Percentiles rank a stretch among this genome's conserved stretches.
Conservation (phyloP, 768 basidiomycete genomes). For the Pseudohyphozyma bogoriensis region DNA sequence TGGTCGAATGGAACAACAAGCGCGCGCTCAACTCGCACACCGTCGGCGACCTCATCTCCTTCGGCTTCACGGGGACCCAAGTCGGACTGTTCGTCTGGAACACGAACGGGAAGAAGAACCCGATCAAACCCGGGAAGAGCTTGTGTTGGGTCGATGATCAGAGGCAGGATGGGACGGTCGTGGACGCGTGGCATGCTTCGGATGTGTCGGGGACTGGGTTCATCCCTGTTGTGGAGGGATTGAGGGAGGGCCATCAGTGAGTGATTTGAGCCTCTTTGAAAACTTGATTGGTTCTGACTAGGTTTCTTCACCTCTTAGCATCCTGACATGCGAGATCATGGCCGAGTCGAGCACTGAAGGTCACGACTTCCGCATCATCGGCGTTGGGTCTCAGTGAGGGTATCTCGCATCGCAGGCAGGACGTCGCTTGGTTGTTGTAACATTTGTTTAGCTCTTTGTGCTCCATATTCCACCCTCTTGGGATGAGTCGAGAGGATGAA, state of each 20-base stretch:
- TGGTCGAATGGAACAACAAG: slow-evolving; percentile 17
- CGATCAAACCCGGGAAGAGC: background rate
- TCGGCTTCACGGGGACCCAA: background rate
- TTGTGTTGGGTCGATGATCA: background rate
- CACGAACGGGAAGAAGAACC: background rate
- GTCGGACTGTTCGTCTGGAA: slow-evolving; percentile 2
- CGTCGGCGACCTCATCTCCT: background rate
- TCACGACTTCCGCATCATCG: slow-evolving; percentile 11
- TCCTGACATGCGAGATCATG: background rate
- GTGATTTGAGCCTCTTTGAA: background rate
- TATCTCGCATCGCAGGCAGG: too few relatives aligned
- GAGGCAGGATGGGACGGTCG: too few relatives aligned
- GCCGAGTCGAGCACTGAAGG: background rate
- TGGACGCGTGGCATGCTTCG: background rate
- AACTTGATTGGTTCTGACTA: background rate
- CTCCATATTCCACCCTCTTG: too few relatives aligned
- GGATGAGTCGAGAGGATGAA: too few relatives aligned
- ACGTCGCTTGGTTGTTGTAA: too few relatives aligned
- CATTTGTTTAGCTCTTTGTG: too few relatives aligned
- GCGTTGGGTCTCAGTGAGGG: slow-evolving; percentile 2
- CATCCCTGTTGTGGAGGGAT: background rate
- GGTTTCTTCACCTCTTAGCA: background rate
- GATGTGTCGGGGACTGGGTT: background rate
- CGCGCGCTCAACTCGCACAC: background rate
- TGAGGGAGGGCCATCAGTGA: slow-evolving; percentile 4